Conservation (phyloP, 1,284 basidiomycete species). For the Erythrobasidium hasegawianum region DNA sequence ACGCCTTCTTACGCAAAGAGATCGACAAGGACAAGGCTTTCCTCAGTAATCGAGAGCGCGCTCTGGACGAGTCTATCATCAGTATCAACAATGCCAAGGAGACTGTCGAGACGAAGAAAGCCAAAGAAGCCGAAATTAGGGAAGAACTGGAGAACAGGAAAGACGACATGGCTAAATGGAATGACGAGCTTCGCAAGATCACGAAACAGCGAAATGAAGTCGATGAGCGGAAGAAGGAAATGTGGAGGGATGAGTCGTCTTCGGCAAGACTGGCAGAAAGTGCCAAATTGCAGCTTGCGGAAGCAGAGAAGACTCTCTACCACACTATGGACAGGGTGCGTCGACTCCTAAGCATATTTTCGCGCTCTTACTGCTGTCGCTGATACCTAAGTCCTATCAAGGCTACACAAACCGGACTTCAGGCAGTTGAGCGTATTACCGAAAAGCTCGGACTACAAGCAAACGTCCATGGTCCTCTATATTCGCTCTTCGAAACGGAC, state of each 20-base stretch:
- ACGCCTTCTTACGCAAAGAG: slow-evolving; percentile 68
- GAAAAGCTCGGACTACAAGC: slow-evolving; percentile 65
- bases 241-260: slow-evolving; percentile 94
- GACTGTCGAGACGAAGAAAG: slow-evolving; percentile 59
- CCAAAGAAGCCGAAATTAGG: slow-evolving; percentile 37
- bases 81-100: slow-evolving; percentile 55
- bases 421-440: slow-evolving; percentile 76
- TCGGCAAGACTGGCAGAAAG: slow-evolving; percentile 70
- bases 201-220: slow-evolving; percentile 70
- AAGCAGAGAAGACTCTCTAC: slow-evolving; percentile 72
- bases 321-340: slow-evolving; percentile 92
- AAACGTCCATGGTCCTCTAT: slow-evolving; percentile 82
- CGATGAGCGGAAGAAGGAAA: slow-evolving; percentile 76
- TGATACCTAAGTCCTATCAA: slow-evolving; percentile 40
- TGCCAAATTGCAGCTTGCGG: slow-evolving; percentile 72
- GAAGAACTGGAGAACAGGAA: slow-evolving; percentile 40
- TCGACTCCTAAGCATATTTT: slow-evolving; percentile 17
- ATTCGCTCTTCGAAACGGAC: slow-evolving; percentile 85
- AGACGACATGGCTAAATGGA: slow-evolving; percentile 48
- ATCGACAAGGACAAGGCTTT: slow-evolving; percentile 65
- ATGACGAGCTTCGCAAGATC: slow-evolving; percentile 52
- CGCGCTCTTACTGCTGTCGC: not conserved
- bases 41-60: slow-evolving; percentile 52
- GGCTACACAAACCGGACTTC: slow-evolving; percentile 59
- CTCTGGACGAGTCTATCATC: slow-evolving; percentile 47